These are phyloP conservation scores for Fusarium sp. DNA, from an alignment of 2,329 filamentous ascomycete species.

Conservation along the genomic window DNA sequence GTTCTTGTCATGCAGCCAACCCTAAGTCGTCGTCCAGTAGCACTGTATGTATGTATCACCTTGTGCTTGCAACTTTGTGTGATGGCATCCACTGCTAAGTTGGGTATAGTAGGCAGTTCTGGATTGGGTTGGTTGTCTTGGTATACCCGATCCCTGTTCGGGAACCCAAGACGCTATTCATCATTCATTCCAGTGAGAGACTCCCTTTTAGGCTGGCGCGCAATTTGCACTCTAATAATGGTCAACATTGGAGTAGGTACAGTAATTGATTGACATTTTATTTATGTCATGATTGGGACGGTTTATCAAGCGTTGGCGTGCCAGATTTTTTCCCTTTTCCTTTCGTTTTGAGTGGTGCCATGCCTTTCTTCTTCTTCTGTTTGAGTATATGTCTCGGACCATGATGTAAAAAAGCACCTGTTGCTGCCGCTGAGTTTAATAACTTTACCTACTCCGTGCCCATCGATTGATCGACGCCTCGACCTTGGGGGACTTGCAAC, in stretches of 20 bases:
- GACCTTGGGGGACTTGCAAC: background rate
- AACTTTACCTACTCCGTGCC: background rate
- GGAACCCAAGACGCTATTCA: conserved; percentile 5
- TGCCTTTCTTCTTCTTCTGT: conserved; percentile 1
- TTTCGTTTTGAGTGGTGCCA: background rate
- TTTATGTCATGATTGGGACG: background rate
- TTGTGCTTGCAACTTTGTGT: conserved; percentile 5
- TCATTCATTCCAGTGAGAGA: conserved; percentile 24
- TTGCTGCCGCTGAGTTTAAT: background rate
- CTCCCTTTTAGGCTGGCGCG: conserved; percentile 21
- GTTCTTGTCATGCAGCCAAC: background rate
- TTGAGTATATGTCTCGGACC: conserved; percentile 19
- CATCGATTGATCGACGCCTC: conserved; percentile 9
- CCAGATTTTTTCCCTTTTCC: background rate
- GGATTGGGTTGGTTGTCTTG: background rate
- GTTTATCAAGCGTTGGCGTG: background rate
- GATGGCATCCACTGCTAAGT: background rate
- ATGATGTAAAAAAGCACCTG: conserved; percentile 10
- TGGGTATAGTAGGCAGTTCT: background rate
- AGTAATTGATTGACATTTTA: conserved; percentile 14
- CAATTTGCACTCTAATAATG: conserved; percentile 18
- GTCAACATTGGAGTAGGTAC: background rate
- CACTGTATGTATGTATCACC: background rate
- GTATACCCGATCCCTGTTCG: conserved; percentile 6
- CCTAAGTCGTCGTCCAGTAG: background rate